Evolutionary conservation across 306 rosid genomes (phyloP).

Genomic region (Lotus japonicus): DNA sequence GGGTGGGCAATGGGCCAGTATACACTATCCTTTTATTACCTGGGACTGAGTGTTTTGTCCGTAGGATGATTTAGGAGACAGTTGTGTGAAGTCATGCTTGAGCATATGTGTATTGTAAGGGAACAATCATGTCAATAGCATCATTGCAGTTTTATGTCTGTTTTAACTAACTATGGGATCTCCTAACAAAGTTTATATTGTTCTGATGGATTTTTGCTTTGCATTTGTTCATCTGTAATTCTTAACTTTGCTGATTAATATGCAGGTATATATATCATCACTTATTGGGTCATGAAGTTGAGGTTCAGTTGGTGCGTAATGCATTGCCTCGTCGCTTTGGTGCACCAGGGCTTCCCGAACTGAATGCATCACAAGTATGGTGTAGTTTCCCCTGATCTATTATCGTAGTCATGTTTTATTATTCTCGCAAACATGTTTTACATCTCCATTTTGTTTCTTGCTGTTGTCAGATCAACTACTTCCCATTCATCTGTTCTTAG

Average conservation of each 20-base stretch:
- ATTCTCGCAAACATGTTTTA: background rate
- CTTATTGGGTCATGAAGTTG: conserved; percentile 96
- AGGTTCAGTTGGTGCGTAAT: conserved; percentile 98
- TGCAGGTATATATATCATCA: conserved; percentile 96
- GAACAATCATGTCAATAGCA: background rate
- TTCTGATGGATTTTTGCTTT: background rate
- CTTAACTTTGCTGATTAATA: background rate
- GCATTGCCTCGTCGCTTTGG: conserved; percentile 97
- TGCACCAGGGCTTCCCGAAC: conserved; percentile 98
- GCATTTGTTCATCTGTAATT: background rate
- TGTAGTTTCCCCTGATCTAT: conserved; percentile 12
- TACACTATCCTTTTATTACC: background rate
- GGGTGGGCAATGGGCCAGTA: background rate
- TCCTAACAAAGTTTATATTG: background rate
- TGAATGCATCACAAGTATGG: conserved; percentile 97
- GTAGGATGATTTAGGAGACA: conserved; percentile 1
- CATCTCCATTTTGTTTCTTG: background rate
- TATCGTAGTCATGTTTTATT: background rate
- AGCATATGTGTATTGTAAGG: background rate
- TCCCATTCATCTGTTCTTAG: too few relatives aligned
- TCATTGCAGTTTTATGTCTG: background rate
- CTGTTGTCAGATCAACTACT: too few relatives aligned
- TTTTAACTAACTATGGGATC: conserved; percentile 8
- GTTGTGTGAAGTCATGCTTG: background rate
- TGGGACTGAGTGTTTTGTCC: background rate